Conservation (phyloP, 805 yeast species). For the Ogataea methylovora region DNA sequence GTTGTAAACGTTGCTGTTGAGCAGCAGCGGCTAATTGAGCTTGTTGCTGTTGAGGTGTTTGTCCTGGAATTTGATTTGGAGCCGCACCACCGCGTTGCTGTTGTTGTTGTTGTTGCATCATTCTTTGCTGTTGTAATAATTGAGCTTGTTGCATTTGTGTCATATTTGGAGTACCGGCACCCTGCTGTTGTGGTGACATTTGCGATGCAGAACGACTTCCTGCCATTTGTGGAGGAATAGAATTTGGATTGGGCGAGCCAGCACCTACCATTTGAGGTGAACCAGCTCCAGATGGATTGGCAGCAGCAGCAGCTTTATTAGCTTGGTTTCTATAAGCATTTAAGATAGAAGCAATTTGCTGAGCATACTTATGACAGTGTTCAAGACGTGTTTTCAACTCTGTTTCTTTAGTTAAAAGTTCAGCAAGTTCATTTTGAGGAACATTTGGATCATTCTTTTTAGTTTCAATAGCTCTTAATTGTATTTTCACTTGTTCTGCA, state of each 20-base stretch:
- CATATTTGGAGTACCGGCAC: neutral
- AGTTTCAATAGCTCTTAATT: constrained; percentile 41
- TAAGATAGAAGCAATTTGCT: constrained; percentile 29
- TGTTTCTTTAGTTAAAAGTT: constrained; percentile 40
- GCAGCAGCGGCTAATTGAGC: constrained; percentile 3
- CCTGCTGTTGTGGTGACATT: constrained; percentile 8
- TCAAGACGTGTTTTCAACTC: constrained; percentile 39
- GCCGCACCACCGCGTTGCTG: constrained; percentile 1
- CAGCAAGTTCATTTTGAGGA: constrained; percentile 36
- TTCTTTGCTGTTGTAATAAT: constrained; percentile 4
- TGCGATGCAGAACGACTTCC: neutral
- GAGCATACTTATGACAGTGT: constrained; percentile 34
- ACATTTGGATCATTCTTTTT: constrained; percentile 36
- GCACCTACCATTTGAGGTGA: neutral
- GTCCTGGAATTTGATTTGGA: neutral
- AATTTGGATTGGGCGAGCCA: neutral
- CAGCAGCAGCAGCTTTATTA: constrained; percentile 1
- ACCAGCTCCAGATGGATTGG: neutral
- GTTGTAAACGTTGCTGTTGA: constrained; percentile 7
- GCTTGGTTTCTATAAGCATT: neutral
- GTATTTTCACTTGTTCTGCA: constrained; percentile 41
- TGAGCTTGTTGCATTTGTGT: constrained; percentile 2
- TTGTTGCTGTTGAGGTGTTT: constrained; percentile 8
- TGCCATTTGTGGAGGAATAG: constrained; percentile 4
- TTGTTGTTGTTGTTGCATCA: constrained; percentile 4